phyloP scores from a whole-genome alignment of 495 filamentous ascomycete species.

The Pseudomonodictys pantanalensis region DNA sequence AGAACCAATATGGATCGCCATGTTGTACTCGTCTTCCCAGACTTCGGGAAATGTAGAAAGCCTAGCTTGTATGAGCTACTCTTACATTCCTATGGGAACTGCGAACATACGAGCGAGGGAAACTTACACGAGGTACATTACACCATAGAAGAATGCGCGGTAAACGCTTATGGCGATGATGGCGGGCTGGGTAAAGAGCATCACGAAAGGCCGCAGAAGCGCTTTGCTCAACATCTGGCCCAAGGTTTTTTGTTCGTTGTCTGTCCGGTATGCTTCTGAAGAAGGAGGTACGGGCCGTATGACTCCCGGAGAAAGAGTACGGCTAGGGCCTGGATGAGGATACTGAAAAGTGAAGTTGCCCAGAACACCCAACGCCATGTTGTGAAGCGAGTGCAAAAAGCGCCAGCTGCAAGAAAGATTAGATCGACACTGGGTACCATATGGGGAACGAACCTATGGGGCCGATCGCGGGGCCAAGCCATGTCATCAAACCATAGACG shows the following conservation, averaged over 20 bases:
- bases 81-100: no score
- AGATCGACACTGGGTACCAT: no score
- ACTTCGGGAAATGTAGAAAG: not conserved
- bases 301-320: slow-evolving; percentile 2
- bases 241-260: not conserved
- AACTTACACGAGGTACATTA: slow-evolving; percentile 1
- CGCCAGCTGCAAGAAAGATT: no score
- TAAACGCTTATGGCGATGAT: not conserved
- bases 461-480: not conserved
- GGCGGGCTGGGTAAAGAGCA: slow-evolving; percentile 67
- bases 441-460: not conserved
- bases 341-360: slow-evolving; percentile 3
- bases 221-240: slow-evolving; percentile 64
- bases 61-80: no score
- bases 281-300: not conserved
- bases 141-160: not conserved
- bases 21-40: not conserved
- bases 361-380: slow-evolving; percentile 12
- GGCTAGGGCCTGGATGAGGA: slow-evolving; percentile 1
- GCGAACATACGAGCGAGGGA: no score
- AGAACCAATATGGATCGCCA: not conserved
- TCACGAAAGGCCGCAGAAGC: slow-evolving; percentile 84
- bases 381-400: no score
- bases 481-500: slow-evolving; percentile 3
- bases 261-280: not conserved